Base-by-base conservation (phyloP, 495 filamentous ascomycete genomes). In the Penicillium subrubescens region DNA sequence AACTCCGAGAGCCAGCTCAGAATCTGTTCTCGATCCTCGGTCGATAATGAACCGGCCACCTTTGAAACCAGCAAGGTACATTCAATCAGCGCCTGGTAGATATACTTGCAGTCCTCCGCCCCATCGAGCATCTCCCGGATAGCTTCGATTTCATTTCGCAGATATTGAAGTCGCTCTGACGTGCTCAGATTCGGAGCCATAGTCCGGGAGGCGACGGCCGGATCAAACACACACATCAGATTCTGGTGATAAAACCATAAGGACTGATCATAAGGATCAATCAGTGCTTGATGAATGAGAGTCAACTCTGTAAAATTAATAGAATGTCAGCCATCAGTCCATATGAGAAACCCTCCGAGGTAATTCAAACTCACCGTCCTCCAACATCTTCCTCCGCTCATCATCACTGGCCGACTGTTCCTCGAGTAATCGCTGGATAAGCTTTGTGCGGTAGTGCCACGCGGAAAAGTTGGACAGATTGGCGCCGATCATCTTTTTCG, bases 231-330 rank as follows among this genome's bases (percentile, higher is more conserved):
- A 65, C 77, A 85, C 77, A 97, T 88, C 61, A 97, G 74, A 71
- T 86, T 94, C 62, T 91, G 88, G 70, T 98, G 92, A 74, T 98
- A 99, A 75, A 93, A 97, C 96, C 96, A 99, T 15, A 97, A 79
- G 11, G 92, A 94, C 68, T 97, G 94, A 72, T 97, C 93, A 63
- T 93, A 90, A 7, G 93, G 91, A 67, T 96, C 94, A 17, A 92
- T 93, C 46, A 97, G 84, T 0, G 90, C 93, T 55, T 87, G 82
- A 59, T 89, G 85, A 35, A 97, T 89, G 27, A 92, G 79, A 44
- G 79, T 79, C 61, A 98, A 80, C 75, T 99, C 91, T 88, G 55
- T 69, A 8, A 41, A 17, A 44, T 19, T 19, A 2, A 34, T 19
- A n/a, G 23, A 35, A 48, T 14, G 33, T 57, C 64, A 57, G 54